Evolutionary conservation across 2,329 filamentous ascomycete species (phyloP).

Genomic region (Xylaria sp.): DNA sequence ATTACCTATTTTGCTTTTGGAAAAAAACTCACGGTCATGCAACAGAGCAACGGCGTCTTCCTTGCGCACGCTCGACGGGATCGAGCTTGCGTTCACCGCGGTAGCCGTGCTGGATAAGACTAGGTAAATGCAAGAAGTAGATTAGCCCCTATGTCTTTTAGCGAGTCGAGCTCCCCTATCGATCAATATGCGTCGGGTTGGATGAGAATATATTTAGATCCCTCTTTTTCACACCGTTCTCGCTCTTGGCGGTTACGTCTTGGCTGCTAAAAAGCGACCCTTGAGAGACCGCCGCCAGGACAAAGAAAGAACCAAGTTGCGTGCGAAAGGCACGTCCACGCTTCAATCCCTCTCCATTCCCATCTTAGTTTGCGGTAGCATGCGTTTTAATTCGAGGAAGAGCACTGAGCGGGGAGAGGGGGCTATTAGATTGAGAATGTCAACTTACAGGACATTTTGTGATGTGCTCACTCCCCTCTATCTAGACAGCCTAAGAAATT

Average conservation of each 20-base stretch:
- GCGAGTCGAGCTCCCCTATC: background rate
- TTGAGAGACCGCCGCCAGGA: background rate
- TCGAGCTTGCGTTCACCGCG: constrained; percentile 56
- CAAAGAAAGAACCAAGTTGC: background rate
- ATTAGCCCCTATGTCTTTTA: constrained; percentile 1
- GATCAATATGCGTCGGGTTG: background rate
- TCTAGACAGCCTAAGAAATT: background rate
- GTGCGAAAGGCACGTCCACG: background rate
- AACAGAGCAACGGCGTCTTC: constrained; percentile 55
- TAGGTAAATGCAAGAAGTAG: constrained; percentile 24
- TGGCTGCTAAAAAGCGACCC: background rate
- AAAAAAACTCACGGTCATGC: constrained; percentile 54
- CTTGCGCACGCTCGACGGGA: constrained; percentile 51
- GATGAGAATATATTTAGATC: background rate
- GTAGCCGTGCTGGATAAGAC: constrained; percentile 59
- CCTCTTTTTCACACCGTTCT: background rate
- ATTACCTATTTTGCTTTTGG: background rate
- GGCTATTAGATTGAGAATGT: background rate
- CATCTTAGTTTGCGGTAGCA: background rate
- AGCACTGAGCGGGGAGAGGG: background rate
- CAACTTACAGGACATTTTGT: constrained; percentile 47
- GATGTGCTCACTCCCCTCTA: constrained; percentile 7
- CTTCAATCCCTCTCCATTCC: background rate
- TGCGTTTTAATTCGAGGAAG: background rate
- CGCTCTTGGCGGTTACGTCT: background rate